Evolutionary conservation across 257 asterid species (phyloP).

Genomic region (Solanum raphanifolium): DNA sequence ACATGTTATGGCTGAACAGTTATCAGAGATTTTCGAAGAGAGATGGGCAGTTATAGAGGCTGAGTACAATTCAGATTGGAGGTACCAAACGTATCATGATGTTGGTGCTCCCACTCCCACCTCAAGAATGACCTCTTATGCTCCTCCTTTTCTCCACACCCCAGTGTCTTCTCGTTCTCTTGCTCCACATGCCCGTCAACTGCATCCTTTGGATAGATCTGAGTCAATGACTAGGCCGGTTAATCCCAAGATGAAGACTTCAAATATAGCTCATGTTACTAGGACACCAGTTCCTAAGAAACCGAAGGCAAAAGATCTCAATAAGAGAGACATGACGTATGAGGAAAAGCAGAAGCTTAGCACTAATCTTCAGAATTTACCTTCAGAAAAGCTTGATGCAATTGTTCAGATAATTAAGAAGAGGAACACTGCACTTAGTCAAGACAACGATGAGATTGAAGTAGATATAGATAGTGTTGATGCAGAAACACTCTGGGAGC

Average conservation of each 20-base stretch:
- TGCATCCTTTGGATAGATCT: slow-evolving; percentile 35
- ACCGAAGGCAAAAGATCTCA: slow-evolving; percentile 89
- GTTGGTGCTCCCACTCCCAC: slow-evolving; percentile 52
- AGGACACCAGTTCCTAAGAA: slow-evolving; percentile 78
- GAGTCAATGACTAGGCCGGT: slow-evolving; percentile 35
- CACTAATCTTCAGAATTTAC: slow-evolving; percentile 75
- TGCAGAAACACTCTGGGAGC: slow-evolving; percentile 97
- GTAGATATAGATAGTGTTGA: slow-evolving; percentile 90
- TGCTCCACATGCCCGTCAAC: slow-evolving; percentile 21
- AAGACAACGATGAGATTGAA: slow-evolving; percentile 86
- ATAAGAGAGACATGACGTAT: slow-evolving; percentile 90
- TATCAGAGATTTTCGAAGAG: slow-evolving; percentile 65
- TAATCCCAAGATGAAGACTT: slow-evolving; percentile 29
- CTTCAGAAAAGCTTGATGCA: slow-evolving; percentile 84
- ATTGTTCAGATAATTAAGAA: slow-evolving; percentile 83
- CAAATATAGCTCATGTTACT: slow-evolving; percentile 33
- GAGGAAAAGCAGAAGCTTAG: slow-evolving; percentile 96
- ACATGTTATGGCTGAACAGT: slow-evolving; percentile 68
- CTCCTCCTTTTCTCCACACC: slow-evolving; percentile 26
- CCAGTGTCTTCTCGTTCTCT: slow-evolving; percentile 11
- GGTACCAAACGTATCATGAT: slow-evolving; percentile 52
- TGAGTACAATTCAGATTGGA: slow-evolving; percentile 47
- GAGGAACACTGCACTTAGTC: slow-evolving; percentile 67
- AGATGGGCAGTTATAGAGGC: slow-evolving; percentile 68
- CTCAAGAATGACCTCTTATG: slow-evolving; percentile 35